These are phyloP conservation scores for Penicillium sp. DNA, from an alignment of 2,329 filamentous ascomycete species.

Conservation along the genomic window DNA sequence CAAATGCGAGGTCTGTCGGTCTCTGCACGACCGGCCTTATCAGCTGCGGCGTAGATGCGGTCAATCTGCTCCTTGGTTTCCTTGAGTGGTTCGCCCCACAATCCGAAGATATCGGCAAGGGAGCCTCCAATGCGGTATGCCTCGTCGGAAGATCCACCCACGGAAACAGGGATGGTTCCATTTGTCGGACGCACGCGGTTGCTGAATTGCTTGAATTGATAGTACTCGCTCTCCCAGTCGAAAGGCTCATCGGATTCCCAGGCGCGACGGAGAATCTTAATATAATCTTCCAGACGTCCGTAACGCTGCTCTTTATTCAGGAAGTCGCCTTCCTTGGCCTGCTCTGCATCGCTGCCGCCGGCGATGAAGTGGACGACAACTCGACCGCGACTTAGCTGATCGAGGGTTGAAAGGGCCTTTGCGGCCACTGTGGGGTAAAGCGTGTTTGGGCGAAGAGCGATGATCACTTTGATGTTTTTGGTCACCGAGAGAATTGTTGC, in stretches of 20 bases:
- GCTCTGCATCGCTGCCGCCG: constrained; percentile 62
- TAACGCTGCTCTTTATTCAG: constrained; percentile 61
- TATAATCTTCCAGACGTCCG: constrained; percentile 62
- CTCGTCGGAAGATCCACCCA: constrained; percentile 61
- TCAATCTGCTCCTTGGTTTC: constrained; percentile 66
- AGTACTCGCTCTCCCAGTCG: constrained; percentile 64
- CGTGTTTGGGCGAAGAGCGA: constrained; percentile 64
- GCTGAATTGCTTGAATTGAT: constrained; percentile 60
- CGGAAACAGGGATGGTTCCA: constrained; percentile 59
- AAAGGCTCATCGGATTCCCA: constrained; percentile 61
- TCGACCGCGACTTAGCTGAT: constrained; percentile 60
- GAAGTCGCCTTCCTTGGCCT: constrained; percentile 63
- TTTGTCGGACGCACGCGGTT: constrained; percentile 58
- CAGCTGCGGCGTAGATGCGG: constrained; percentile 60
- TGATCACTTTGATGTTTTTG: constrained; percentile 63
- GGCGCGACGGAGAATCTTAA: constrained; percentile 60
- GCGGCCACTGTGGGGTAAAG: constrained; percentile 64
- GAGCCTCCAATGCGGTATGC: constrained; percentile 62
- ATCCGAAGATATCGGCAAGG: constrained; percentile 63
- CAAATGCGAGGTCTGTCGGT: constrained; percentile 60
- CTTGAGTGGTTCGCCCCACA: constrained; percentile 66
- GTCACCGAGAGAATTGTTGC: constrained; percentile 60
- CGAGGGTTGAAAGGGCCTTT: constrained; percentile 62
- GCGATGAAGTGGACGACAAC: constrained; percentile 66
- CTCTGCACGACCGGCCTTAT: constrained; percentile 57